Evolutionary conservation across 176 grass and related monocot species (phyloP).

Genomic region (Aegilops tauschii): DNA sequence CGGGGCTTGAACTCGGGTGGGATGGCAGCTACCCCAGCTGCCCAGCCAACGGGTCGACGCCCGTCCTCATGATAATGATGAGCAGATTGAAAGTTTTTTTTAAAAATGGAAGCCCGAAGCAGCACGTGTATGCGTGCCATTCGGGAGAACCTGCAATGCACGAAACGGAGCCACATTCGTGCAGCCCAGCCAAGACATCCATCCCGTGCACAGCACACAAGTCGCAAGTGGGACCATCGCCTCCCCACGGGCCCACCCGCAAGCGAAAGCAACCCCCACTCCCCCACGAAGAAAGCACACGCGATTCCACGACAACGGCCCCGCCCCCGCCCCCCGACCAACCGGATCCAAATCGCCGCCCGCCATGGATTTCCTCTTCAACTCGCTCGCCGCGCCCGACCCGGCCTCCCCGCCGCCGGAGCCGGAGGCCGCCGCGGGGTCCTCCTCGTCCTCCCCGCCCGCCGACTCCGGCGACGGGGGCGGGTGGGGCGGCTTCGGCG

Average conservation of each 20-base stretch:
- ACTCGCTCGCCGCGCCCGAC: conserved; percentile 54
- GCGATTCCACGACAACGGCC: background rate
- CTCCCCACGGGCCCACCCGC: background rate
- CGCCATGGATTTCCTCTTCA: conserved; percentile 99
- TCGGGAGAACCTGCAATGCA: background rate
- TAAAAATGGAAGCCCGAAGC: no score
- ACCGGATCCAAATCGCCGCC: conserved; percentile 25
- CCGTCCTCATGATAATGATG: no score
- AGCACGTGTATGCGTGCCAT: background rate
- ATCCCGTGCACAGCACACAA: background rate
- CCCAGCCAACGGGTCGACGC: no score
- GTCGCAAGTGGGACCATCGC: background rate
- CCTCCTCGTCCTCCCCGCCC: background rate
- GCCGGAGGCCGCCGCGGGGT: conserved; percentile 17
- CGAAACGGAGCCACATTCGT: background rate
- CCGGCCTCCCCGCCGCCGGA: background rate
- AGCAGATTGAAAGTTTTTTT: no score
- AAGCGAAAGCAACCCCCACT: background rate
- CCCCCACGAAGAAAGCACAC: background rate
- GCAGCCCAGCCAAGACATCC: background rate
- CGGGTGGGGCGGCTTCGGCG: conserved; percentile 57
- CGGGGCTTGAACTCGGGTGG: no score
- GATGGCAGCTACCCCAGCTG: no score
- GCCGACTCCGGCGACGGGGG: background rate
- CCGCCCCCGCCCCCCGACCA: background rate